Evolutionary conservation across 73 alveolate genomes (phyloP).

Genomic region (Tetrahymena thermophila): DNA sequence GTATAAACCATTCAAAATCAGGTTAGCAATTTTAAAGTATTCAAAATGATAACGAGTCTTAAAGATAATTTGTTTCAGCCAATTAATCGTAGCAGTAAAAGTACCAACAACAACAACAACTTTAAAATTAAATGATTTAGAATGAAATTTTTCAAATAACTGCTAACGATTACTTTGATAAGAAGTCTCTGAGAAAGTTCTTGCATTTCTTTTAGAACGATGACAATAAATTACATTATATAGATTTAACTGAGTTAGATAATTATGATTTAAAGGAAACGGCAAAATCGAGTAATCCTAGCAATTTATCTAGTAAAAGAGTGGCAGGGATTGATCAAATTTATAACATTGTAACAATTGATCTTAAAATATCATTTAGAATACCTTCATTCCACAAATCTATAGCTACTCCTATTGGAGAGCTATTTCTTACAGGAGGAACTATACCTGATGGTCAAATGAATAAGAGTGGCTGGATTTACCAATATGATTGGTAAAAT

Average conservation of each 20-base stretch:
- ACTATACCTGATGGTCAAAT: neutral
- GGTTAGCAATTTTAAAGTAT: neutral
- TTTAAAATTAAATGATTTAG: neutral
- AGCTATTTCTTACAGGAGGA: slow-evolving; percentile 23
- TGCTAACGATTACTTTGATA: neutral
- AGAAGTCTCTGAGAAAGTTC: neutral
- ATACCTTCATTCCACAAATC: slow-evolving; percentile 35
- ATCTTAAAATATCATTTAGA: neutral
- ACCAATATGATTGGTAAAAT: neutral
- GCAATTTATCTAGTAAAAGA: neutral
- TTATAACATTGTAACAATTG: neutral
- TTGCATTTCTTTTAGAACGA: neutral
- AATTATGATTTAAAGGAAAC: neutral
- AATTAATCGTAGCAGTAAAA: neutral
- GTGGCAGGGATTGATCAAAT: neutral
- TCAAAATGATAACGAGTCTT: neutral
- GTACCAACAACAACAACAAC: neutral
- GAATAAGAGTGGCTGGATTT: neutral
- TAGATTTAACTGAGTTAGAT: neutral
- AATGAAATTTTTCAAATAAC: neutral
- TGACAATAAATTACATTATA: neutral
- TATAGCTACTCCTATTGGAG: slow-evolving; percentile 31
- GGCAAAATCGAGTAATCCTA: neutral
- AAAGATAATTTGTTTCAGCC: neutral
- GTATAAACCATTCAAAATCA: neutral